Conservation (phyloP, 495 filamentous ascomycete genomes). For the Penicillium goetzii region DNA sequence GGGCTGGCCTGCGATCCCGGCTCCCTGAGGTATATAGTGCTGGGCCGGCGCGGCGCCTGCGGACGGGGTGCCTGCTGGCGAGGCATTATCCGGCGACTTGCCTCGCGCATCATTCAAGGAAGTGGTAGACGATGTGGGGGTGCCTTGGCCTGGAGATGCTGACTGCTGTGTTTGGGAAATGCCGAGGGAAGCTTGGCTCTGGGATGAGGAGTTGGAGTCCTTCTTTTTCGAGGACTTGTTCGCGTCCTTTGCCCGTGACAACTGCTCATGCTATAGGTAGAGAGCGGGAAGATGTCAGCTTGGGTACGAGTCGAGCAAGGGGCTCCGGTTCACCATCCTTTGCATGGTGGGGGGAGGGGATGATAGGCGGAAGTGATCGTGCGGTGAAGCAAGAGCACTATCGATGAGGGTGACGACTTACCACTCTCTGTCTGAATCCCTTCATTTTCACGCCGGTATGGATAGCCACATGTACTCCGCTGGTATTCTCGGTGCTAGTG, state of each 20-base stretch:
- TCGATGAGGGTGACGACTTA: slow-evolving; percentile 55
- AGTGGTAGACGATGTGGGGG: slow-evolving; percentile 84
- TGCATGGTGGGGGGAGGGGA: slow-evolving; percentile 24
- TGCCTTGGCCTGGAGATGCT: slow-evolving; percentile 64
- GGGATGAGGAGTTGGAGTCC: slow-evolving; percentile 75
- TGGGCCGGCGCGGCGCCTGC: slow-evolving; percentile 37
- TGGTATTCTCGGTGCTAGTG: slow-evolving; percentile 40
- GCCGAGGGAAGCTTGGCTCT: slow-evolving; percentile 45
- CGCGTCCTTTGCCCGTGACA: slow-evolving; percentile 91
- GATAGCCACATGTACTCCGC: slow-evolving; percentile 48
- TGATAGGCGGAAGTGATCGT: slow-evolving; percentile 22
- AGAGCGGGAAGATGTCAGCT: slow-evolving; percentile 42
- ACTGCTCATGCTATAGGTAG: slow-evolving; percentile 69
- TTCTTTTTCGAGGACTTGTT: slow-evolving; percentile 97
- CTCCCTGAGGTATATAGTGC: slow-evolving; percentile 39
- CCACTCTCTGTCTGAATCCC: slow-evolving; percentile 96
- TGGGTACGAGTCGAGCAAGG: slow-evolving; percentile 16
- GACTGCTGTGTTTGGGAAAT: slow-evolving; percentile 60
- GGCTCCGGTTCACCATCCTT: slow-evolving; percentile 12
- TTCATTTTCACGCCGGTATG: slow-evolving; percentile 72
- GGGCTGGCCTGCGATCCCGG: slow-evolving; percentile 41
- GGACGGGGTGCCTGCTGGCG: slow-evolving; percentile 43
- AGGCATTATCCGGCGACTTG: slow-evolving; percentile 70
- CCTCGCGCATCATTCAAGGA: slow-evolving; percentile 83
- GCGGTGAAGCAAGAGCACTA: slow-evolving; percentile 24